phyloP scores from a whole-genome alignment of 306 rosid genomes.

The Ochetophila trinervis region DNA sequence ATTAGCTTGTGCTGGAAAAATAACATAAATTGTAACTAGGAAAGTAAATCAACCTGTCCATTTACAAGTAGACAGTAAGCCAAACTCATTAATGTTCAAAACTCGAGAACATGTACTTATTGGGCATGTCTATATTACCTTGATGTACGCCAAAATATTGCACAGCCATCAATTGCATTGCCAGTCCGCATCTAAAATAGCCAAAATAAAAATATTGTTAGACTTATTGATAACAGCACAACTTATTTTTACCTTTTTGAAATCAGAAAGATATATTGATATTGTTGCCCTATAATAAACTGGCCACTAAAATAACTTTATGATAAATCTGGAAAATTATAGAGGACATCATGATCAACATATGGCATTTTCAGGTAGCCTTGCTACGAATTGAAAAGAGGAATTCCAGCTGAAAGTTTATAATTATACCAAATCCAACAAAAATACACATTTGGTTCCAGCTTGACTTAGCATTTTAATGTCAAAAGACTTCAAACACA shows the following conservation, averaged over 20 bases:
- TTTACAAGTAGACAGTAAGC: neutral
- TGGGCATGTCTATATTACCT: conserved; percentile 47
- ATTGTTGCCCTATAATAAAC: neutral
- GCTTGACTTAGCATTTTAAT: no score
- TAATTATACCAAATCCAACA: no score
- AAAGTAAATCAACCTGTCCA: neutral
- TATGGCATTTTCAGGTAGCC: no score
- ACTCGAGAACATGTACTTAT: neutral
- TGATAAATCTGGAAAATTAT: neutral
- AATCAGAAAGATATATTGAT: neutral
- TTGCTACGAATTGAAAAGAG: no score
- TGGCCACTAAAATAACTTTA: neutral
- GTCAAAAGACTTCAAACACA: no score
- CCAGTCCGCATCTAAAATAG: conserved; percentile 87
- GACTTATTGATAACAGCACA: conserved; percentile 22
- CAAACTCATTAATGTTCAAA: neutral
- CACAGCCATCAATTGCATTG: conserved; percentile 81
- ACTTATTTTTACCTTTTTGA: neutral
- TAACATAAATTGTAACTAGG: neutral
- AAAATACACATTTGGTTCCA: no score
- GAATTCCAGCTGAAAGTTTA: no score
- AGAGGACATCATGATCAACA: neutral
- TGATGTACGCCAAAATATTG: conserved; percentile 83
- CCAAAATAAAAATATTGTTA: conserved; percentile 39
- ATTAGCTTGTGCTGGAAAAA: neutral